A percentile compares a stretch with the other conserved stretches of the same genome.
Conservation (phyloP, 2,329 filamentous ascomycete genomes). For the Thelonectria blattea region DNA sequence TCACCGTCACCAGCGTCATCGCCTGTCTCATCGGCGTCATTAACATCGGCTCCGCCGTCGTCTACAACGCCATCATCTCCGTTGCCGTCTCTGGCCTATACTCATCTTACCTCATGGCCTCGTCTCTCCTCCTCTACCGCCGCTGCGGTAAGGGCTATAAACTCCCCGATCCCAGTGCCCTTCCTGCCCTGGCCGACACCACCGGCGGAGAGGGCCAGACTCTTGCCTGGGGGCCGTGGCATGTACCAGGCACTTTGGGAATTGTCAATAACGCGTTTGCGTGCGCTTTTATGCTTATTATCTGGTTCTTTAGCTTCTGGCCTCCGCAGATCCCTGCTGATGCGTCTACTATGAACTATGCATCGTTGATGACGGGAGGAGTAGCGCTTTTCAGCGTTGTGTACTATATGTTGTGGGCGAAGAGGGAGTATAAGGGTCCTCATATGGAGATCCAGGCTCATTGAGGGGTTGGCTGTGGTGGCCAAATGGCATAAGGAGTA, state of each 20-base stretch:
- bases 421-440: slow-evolving; percentile 52
- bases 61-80: slow-evolving; percentile 40
- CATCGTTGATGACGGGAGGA: slow-evolving; percentile 49
- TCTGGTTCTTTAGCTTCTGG: slow-evolving; percentile 63
- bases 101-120: slow-evolving; percentile 40
- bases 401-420: slow-evolving; percentile 52
- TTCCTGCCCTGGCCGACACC: slow-evolving; percentile 26
- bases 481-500: no score
- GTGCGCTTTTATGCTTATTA: slow-evolving; percentile 57
- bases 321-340: slow-evolving; percentile 39
- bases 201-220: slow-evolving; percentile 24
- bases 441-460: slow-evolving; percentile 31
- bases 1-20: slow-evolving; percentile 36
- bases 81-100: slow-evolving; percentile 41
- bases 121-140: slow-evolving; percentile 32
- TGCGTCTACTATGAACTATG: slow-evolving; percentile 52
- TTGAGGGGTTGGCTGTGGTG: background rate
- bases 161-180: slow-evolving; percentile 28
- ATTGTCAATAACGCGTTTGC: slow-evolving; percentile 60
- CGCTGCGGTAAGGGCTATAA: slow-evolving; percentile 32
- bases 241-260: slow-evolving; percentile 55
- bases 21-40: slow-evolving; percentile 41
- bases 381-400: slow-evolving; percentile 50
- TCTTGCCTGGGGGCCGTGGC: slow-evolving; percentile 60
- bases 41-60: slow-evolving; percentile 42